A percentile compares a stretch with the other conserved stretches of the same genome.
Conservation (phyloP, 2,329 filamentous ascomycete genomes). For the Stachybotrys chlorohalonatus region DNA sequence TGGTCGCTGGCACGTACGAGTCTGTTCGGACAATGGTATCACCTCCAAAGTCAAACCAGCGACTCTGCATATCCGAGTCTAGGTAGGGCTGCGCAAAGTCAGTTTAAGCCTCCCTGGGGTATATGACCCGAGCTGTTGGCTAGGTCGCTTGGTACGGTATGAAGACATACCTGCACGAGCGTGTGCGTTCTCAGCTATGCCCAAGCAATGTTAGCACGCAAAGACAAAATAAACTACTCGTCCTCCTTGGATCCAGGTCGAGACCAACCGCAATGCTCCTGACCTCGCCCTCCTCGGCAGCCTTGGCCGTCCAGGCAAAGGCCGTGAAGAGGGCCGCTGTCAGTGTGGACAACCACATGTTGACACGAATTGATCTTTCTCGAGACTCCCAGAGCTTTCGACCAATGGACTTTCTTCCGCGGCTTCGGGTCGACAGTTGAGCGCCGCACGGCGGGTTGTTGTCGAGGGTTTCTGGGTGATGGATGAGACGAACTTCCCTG, state of each 20-base stretch:
- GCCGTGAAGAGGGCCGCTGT: slow-evolving; percentile 40
- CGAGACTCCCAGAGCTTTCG: background rate
- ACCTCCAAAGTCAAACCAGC: slow-evolving; percentile 98
- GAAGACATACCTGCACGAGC: slow-evolving; percentile 58
- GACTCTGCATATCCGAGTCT: slow-evolving; percentile 94
- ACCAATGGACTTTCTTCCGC: background rate
- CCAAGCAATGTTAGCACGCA: slow-evolving; percentile 1
- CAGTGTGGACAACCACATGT: slow-evolving; percentile 39
- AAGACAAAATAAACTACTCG: slow-evolving; percentile 6
- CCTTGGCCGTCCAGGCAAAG: slow-evolving; percentile 39
- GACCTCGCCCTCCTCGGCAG: slow-evolving; percentile 36
- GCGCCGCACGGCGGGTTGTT: background rate
- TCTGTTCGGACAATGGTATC: slow-evolving; percentile 76
- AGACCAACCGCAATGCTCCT: slow-evolving; percentile 41
- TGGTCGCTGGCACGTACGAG: slow-evolving; percentile 37
- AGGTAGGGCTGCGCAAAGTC: slow-evolving; percentile 67
- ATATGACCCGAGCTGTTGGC: background rate
- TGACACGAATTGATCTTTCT: slow-evolving; percentile 7
- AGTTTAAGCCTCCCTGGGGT: slow-evolving; percentile 3
- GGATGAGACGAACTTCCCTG: background rate
- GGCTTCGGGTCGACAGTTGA: background rate
- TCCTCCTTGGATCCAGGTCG: background rate
- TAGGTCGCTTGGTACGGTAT: slow-evolving; percentile 10
- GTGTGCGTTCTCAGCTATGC: slow-evolving; percentile 77
- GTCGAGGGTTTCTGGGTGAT: background rate